Conservation (phyloP, 495 filamentous ascomycete genomes). For the Hypoxylon intermedium region DNA sequence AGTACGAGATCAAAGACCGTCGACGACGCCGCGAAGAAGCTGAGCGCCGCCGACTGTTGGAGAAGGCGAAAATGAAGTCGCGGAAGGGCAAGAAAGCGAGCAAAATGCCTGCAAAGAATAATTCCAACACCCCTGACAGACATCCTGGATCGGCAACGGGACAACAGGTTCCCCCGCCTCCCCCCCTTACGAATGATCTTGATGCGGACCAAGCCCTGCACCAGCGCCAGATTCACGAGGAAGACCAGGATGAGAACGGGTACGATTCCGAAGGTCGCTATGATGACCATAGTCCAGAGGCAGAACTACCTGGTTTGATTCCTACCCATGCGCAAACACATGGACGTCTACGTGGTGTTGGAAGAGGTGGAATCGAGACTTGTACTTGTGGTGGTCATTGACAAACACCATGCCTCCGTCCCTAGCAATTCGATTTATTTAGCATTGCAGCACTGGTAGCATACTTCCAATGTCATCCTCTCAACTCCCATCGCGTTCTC, state of each 20-base stretch:
- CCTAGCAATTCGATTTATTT: slow-evolving; percentile 4
- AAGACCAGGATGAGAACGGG: slow-evolving; percentile 36
- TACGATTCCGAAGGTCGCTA: slow-evolving; percentile 37
- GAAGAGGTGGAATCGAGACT: neutral
- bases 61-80: slow-evolving; percentile 95
- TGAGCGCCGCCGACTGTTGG: slow-evolving; percentile 82
- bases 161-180: slow-evolving; percentile 35
- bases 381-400: slow-evolving; percentile 13
- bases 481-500: slow-evolving; percentile 22
- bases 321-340: neutral
- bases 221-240: slow-evolving; percentile 44
- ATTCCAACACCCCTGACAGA: slow-evolving; percentile 40
- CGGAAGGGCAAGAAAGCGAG: slow-evolving; percentile 77
- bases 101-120: slow-evolving; percentile 66
- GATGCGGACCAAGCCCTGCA: slow-evolving; percentile 51
- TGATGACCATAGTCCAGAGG: slow-evolving; percentile 24
- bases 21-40: slow-evolving; percentile 80
- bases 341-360: neutral
- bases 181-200: slow-evolving; percentile 35
- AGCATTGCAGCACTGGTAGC: slow-evolving; percentile 19
- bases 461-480: slow-evolving; percentile 1
- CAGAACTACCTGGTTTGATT: slow-evolving; percentile 3
- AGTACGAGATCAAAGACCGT: slow-evolving; percentile 94
- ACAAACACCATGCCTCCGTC: slow-evolving; percentile 1
- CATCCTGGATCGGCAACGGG: slow-evolving; percentile 34